phyloP scores from a whole-genome alignment of 2,329 filamentous ascomycete genomes.

The Geosmithia flava region DNA sequence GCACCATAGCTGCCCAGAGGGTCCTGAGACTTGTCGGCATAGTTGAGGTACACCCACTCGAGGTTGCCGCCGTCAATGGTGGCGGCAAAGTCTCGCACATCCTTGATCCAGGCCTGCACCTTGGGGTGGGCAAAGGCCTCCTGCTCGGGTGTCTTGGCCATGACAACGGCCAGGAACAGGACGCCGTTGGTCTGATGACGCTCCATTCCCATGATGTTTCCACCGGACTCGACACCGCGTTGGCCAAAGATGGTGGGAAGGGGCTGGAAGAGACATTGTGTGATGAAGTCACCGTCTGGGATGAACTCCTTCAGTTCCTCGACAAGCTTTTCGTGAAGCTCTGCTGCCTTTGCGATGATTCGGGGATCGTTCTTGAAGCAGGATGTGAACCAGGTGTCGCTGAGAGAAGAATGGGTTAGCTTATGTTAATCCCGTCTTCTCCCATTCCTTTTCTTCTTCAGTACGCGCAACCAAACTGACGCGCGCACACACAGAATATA shows the following conservation, averaged over 20 bases:
- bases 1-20: slow-evolving; percentile 9
- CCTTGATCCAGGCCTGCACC: background rate
- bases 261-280: slow-evolving; percentile 4
- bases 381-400: slow-evolving; percentile 4
- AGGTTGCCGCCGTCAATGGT: slow-evolving; percentile 2
- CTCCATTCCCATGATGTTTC: slow-evolving; percentile 6
- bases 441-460: background rate
- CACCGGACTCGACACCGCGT: slow-evolving; percentile 2
- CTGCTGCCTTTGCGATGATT: slow-evolving; percentile 4
- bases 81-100: slow-evolving; percentile 3
- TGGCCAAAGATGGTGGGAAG: slow-evolving; percentile 5
- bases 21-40: slow-evolving; percentile 7
- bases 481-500: too few relatives aligned
- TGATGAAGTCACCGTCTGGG: slow-evolving; percentile 3
- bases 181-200: slow-evolving; percentile 3
- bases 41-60: slow-evolving; percentile 4
- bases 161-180: slow-evolving; percentile 1
- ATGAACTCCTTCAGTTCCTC: slow-evolving; percentile 1
- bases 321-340: slow-evolving; percentile 5
- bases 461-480: too few relatives aligned
- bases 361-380: slow-evolving; percentile 7
- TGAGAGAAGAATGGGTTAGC: background rate
- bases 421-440: background rate
- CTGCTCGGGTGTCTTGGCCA: background rate
- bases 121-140: background rate